Percentiles rank a stretch among this genome's conserved stretches.
Conservation (phyloP, 306 rosid genomes). For the Senna siamea region DNA sequence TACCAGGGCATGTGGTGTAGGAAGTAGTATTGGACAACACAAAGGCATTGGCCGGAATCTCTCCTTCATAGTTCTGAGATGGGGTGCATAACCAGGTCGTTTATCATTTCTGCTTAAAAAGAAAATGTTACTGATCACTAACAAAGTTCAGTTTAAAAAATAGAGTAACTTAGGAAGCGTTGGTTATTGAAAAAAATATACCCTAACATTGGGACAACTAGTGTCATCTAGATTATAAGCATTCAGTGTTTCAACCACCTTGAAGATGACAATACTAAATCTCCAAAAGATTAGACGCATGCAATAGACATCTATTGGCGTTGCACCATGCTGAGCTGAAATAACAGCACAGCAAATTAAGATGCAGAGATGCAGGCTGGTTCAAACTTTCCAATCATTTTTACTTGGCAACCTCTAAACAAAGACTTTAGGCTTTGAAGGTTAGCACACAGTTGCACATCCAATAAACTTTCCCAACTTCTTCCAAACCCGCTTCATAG, state of each 20-base stretch:
- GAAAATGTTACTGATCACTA: conserved; percentile 37
- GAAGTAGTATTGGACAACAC: conserved; percentile 89
- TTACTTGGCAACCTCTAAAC: conserved; percentile 1
- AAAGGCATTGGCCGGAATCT: conserved; percentile 95
- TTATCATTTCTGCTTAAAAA: conserved; percentile 69
- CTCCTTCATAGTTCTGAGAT: conserved; percentile 61
- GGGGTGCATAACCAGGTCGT: conserved; percentile 56
- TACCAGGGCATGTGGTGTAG: conserved; percentile 98
- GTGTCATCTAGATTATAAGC: conserved; percentile 28
- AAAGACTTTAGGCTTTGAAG: conserved; percentile 14
- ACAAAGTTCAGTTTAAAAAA: conserved; percentile 29
- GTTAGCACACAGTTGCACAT: not conserved
- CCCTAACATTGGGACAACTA: conserved; percentile 20
- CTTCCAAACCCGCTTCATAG: not conserved
- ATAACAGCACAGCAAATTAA: not conserved
- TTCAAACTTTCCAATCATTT: conserved; percentile 9
- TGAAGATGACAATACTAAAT: not conserved
- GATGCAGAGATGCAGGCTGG: not conserved
- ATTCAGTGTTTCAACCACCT: conserved; percentile 18
- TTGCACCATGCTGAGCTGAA: not conserved
- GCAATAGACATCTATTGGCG: conserved; percentile 25
- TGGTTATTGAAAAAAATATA: not conserved
- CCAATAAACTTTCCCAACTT: not conserved
- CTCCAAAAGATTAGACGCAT: conserved; percentile 15
- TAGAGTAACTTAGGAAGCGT: not conserved